Evolutionary conservation across 495 filamentous ascomycete genomes (phyloP), one percentile per base, ranked within the genome.

Genomic region (Chaetomium cochliodes): DNA sequence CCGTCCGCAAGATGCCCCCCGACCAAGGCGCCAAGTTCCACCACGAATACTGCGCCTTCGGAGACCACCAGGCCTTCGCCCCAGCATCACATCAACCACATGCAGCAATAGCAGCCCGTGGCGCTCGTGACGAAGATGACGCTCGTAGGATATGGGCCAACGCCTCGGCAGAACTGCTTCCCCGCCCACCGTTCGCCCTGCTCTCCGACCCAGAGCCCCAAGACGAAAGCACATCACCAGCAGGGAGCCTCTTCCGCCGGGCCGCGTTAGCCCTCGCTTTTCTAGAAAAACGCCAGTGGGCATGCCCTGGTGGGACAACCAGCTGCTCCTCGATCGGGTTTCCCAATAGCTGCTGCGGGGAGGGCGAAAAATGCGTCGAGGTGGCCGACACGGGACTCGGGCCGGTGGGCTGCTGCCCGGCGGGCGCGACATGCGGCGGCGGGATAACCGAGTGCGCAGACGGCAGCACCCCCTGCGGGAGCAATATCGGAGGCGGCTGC

Each of bases 11-110:
- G 71, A 96, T 96, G 91, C 87, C 84, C 55, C 77, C 73, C 5
- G 90, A 96, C 72, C 86, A 90, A 64, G 88, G 89, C 42, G 91
- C 96, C 73, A 98, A 93, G 79, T 93, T 97, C 77, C 88, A 87
- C 68, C 79, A 83, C 51, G 78, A 85, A 22, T 86, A 88, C 73
- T 85, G 72, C 74, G 80, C 79, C 61, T 85, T 82, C 60, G 67
- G 73, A 0, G 71, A 70, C n/a, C 26, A 56, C 37, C 16, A 28
- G 9, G 22, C 22, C 58, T 65, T 65, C 53, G 67, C 70, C n/a
- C 59, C 59, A 9, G 65, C 60, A 65, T 67, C 59, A 5, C 60
- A 50, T 9, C 22, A 30, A 22, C 30, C 22, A 28, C 59, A 46
- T 60, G 58, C 52, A n/a, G 52, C 69, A 41, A 28, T 72, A 28